Conservation (phyloP, 106 monocot species). For the Dioscorea alata region DNA sequence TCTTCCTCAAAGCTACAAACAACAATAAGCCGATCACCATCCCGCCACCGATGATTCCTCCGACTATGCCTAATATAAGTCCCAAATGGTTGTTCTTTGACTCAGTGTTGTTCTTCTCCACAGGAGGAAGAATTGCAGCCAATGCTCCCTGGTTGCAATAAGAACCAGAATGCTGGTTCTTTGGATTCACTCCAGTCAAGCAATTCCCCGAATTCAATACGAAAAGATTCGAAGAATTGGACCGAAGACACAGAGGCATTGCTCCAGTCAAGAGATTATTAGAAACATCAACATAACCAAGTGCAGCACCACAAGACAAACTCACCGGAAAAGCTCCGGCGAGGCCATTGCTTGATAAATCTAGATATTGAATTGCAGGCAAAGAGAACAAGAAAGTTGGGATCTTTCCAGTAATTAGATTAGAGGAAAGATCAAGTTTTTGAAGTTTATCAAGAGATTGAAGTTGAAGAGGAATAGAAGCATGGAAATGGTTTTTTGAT, state of each 20-base stretch:
- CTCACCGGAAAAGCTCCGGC: conserved; percentile 36
- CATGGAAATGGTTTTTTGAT: conserved; percentile 33
- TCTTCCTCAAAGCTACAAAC: conserved; percentile 35
- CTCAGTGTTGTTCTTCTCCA: conserved; percentile 13
- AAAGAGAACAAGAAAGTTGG: conserved; percentile 61
- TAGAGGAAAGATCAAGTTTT: conserved; percentile 52
- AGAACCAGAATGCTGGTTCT: conserved; percentile 42
- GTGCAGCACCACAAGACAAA: conserved; percentile 27
- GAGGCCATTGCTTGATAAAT: conserved; percentile 50
- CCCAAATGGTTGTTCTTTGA: conserved; percentile 38
- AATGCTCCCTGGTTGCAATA: conserved; percentile 59
- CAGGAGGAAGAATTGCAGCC: conserved; percentile 52
- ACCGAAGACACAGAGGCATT: conserved; percentile 46
- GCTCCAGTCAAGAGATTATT: conserved; percentile 55
- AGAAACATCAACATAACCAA: conserved; percentile 58
- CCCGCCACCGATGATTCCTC: conserved; percentile 45
- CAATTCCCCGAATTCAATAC: conserved; percentile 73
- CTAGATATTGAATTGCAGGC: conserved; percentile 35
- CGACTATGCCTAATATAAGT: conserved; percentile 52
- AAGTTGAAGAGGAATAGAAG: conserved; percentile 17
- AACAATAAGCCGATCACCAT: conserved; percentile 34
- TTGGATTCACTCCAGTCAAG: conserved; percentile 21
- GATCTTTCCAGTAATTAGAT: conserved; percentile 41
- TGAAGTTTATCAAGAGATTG: conserved; percentile 28
- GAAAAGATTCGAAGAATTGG: conserved; percentile 24